A percentile compares a stretch with the other conserved stretches of the same genome.
These are phyloP conservation scores for Tetrastigma voinierianum DNA, from an alignment of 164 flowering plant species.

Conservation along the genomic window DNA sequence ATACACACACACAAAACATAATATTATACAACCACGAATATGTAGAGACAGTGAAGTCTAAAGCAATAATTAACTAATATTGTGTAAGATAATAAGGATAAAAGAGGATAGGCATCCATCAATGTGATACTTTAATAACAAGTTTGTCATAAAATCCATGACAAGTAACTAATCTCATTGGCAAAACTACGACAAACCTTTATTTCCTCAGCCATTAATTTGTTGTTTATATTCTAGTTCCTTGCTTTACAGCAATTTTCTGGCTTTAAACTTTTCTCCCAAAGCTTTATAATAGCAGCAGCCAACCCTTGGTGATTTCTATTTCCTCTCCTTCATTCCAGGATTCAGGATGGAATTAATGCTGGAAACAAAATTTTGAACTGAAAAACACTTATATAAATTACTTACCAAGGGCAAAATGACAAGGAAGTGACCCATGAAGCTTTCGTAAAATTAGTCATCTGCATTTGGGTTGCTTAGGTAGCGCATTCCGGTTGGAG, in stretches of 20 bases:
- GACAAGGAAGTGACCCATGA: constrained; percentile 89
- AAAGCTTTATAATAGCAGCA: constrained; percentile 78
- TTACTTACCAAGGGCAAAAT: constrained; percentile 94
- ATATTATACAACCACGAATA: too few species aligned
- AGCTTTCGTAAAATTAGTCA: constrained; percentile 79
- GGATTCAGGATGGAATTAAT: constrained; percentile 7
- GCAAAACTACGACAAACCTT: constrained; percentile 43
- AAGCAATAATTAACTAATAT: too few species aligned
- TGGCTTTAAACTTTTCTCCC: constrained; percentile 98
- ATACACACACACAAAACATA: too few species aligned
- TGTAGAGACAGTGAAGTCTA: too few species aligned
- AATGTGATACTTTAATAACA: too few species aligned
- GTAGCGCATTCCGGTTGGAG: constrained; percentile 81
- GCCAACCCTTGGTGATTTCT: constrained; percentile 97
- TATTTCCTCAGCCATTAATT: constrained; percentile 92
- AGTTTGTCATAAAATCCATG: too few species aligned
- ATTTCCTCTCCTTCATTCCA: constrained; percentile 78
- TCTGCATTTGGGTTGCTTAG: constrained; percentile 89
- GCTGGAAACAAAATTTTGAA: not conserved
- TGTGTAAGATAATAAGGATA: too few species aligned
- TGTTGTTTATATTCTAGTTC: constrained; percentile 96
- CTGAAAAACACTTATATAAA: not conserved
- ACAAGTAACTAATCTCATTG: too few species aligned
- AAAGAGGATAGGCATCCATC: too few species aligned
- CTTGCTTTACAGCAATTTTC: constrained; percentile 94